A percentile compares a stretch with the other conserved stretches of the same genome.
Conservation (phyloP, 169 alveolate genomes). For the Plasmodium coatneyi region DNA sequence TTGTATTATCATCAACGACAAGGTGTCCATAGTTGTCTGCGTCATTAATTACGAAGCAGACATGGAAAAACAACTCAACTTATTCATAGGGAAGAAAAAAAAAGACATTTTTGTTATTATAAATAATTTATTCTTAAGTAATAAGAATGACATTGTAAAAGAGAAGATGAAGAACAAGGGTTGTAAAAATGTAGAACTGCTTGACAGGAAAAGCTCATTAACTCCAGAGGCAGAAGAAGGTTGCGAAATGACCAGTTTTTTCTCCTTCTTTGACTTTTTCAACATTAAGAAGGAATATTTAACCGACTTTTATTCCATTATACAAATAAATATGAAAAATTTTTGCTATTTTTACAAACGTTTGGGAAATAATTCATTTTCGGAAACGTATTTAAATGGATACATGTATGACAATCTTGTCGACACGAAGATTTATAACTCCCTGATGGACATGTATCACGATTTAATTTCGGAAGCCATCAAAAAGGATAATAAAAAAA, state of each 20-base stretch:
- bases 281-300: slow-evolving; percentile 51
- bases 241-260: slow-evolving; percentile 5
- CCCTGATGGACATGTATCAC: slow-evolving; percentile 55
- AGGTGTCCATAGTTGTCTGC: slow-evolving; percentile 58
- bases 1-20: slow-evolving; percentile 56
- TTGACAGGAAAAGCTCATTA: slow-evolving; percentile 22
- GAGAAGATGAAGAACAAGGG: slow-evolving; percentile 18
- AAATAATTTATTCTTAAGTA: slow-evolving; percentile 60
- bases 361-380: slow-evolving; percentile 28
- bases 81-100: slow-evolving; percentile 53
- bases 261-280: slow-evolving; percentile 30
- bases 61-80: slow-evolving; percentile 60
- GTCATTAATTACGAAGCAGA: slow-evolving; percentile 62
- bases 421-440: slow-evolving; percentile 49
- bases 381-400: slow-evolving; percentile 64
- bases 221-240: background rate
- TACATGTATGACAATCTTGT: slow-evolving; percentile 37
- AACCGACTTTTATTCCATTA: slow-evolving; percentile 54
- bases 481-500: slow-evolving; percentile 67
- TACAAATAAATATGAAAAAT: slow-evolving; percentile 69
- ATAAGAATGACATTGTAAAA: slow-evolving; percentile 9
- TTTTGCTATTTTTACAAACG: slow-evolving; percentile 53
- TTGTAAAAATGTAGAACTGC: slow-evolving; percentile 35
- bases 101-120: slow-evolving; percentile 21
- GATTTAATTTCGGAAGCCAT: slow-evolving; percentile 54